Percentiles rank a stretch among this genome's conserved stretches.
These are phyloP conservation scores for Closterium sp. DNA, from an alignment of 139 green algal genomes.

Conservation along the genomic window DNA sequence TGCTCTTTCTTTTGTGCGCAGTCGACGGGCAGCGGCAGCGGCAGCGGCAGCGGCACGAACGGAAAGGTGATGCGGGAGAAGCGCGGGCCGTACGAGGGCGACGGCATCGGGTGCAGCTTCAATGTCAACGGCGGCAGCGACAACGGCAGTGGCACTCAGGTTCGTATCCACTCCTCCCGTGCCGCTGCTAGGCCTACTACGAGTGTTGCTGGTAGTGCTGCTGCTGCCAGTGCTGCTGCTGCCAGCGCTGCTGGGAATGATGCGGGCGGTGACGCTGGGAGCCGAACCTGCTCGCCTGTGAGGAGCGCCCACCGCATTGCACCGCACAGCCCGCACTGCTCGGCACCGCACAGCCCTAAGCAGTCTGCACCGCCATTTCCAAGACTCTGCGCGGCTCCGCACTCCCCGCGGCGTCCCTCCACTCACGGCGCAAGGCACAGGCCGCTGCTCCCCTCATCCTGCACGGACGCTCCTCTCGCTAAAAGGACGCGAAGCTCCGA, in stretches of 20 bases:
- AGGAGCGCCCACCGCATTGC: too few species aligned
- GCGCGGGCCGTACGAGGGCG: not conserved
- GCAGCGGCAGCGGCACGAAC: conserved; percentile 43
- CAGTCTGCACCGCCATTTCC: too few species aligned
- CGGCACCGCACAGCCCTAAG: too few species aligned
- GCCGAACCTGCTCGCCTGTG: not conserved
- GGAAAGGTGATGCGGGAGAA: not conserved
- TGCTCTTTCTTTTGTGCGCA: conserved; percentile 9
- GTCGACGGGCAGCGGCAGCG: conserved; percentile 47
- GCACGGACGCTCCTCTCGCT: not conserved
- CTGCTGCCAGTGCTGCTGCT: not conserved
- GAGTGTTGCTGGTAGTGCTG: not conserved
- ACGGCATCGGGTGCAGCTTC: conserved; percentile 11
- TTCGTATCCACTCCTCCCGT: conserved; percentile 9
- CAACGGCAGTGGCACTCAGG: conserved; percentile 48
- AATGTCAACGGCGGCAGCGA: conserved; percentile 32
- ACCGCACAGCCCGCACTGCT: too few species aligned
- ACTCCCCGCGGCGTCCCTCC: too few species aligned
- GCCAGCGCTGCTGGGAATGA: not conserved
- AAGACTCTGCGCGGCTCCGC: too few species aligned
- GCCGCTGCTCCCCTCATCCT: too few species aligned
- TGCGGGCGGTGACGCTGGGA: not conserved
- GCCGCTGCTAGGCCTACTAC: not conserved
- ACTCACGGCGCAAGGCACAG: too few species aligned
- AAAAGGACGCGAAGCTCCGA: not conserved